A percentile compares a stretch with the other conserved stretches of the same genome.
Conservation (phyloP, 192 early-diverging fungal genomes). For the Linnemannia hyalina region DNA sequence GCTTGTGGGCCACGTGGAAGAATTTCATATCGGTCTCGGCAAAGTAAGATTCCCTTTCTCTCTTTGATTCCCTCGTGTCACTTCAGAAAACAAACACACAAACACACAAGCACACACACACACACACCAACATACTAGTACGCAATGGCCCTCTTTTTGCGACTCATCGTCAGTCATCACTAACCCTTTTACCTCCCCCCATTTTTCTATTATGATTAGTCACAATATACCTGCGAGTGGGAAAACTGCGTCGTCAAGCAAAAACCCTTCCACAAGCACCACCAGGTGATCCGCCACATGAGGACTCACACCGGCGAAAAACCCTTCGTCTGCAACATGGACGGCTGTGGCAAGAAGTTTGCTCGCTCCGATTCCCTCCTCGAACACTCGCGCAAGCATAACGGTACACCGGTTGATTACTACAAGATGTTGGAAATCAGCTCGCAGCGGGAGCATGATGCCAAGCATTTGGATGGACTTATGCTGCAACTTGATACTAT, state of each 20-base stretch:
- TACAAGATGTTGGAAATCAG: constrained; percentile 20
- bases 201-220: constrained; percentile 17
- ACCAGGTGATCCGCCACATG: constrained; percentile 72
- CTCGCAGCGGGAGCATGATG: constrained; percentile 18
- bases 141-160: neutral
- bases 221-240: constrained; percentile 59
- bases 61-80: neutral
- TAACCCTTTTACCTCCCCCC: neutral
- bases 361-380: constrained; percentile 77
- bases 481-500: constrained; percentile 34
- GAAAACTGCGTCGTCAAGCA: constrained; percentile 57
- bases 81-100: neutral
- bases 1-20: constrained; percentile 61
- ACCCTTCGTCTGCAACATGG: constrained; percentile 45
- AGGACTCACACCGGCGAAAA: constrained; percentile 61
- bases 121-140: neutral
- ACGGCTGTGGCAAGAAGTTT: constrained; percentile 66
- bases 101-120: neutral
- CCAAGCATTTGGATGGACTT: constrained; percentile 17
- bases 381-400: constrained; percentile 69
- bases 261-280: constrained; percentile 74
- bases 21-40: constrained; percentile 64
- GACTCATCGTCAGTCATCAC: neutral
- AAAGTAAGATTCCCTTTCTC: constrained; percentile 45
- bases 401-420: constrained; percentile 15